Evolutionary conservation across 177 flowering plant species (phyloP).

Genomic region (Vitis hybrid): DNA sequence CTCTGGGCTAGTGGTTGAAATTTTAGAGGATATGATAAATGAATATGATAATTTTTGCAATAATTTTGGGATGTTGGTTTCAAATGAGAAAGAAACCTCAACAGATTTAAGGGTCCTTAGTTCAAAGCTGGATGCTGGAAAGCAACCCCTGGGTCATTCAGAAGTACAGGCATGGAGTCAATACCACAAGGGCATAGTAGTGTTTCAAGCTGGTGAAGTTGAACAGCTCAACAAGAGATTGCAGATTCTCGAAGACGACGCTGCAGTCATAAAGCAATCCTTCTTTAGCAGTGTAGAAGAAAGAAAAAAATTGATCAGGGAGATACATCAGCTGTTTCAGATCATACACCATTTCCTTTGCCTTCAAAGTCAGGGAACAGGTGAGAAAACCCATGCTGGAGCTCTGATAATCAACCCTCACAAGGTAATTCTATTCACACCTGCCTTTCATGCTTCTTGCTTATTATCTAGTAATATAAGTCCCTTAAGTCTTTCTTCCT

Average conservation of each 20-base stretch:
- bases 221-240: constrained; percentile 26
- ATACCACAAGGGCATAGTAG: constrained; percentile 10
- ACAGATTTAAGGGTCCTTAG: constrained; percentile 6
- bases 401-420: background rate
- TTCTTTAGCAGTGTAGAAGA: constrained; percentile 29
- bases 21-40: background rate
- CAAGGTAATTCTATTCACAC: constrained; percentile 11
- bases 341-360: constrained; percentile 4
- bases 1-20: background rate
- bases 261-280: constrained; percentile 18
- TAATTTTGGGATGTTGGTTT: background rate
- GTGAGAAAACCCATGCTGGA: background rate
- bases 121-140: constrained; percentile 1
- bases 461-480: background rate
- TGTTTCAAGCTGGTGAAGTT: constrained; percentile 5
- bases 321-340: constrained; percentile 29
- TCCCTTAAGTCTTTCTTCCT: background rate
- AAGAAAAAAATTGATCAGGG: constrained; percentile 28
- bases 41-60: background rate
- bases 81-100: constrained; percentile 3
- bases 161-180: background rate
- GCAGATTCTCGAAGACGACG: constrained; percentile 48
- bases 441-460: background rate
- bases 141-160: background rate
- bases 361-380: background rate